Conservation (phyloP, 1,284 basidiomycete genomes). For the Melanopsichium pennsylvanicum region DNA sequence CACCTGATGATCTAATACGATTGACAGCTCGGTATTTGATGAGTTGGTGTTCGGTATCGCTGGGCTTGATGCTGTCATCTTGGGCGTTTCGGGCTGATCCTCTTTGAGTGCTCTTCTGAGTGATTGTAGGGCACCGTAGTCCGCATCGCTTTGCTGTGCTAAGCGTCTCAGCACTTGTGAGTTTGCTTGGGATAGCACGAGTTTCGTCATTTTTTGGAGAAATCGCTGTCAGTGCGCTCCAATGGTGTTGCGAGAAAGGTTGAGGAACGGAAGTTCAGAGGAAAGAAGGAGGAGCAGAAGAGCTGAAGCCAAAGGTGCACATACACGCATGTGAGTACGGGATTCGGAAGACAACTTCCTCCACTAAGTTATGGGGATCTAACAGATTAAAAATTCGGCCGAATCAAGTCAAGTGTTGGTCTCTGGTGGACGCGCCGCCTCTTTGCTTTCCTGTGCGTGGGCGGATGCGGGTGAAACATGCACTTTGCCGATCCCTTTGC, state of each 20-base stretch:
- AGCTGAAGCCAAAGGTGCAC: too few relatives aligned
- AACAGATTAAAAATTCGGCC: too few relatives aligned
- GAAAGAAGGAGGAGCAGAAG: too few relatives aligned
- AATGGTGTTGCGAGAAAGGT: too few relatives aligned
- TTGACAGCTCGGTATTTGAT: neutral
- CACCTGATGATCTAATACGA: slow-evolving; percentile 20
- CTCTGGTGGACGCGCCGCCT: slow-evolving; percentile 3
- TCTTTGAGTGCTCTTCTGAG: slow-evolving; percentile 11
- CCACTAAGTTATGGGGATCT: neutral
- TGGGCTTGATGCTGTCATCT: slow-evolving; percentile 22
- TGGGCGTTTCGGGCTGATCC: slow-evolving; percentile 13
- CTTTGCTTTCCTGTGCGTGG: too few relatives aligned
- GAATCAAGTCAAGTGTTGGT: slow-evolving; percentile 17
- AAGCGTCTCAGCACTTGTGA: slow-evolving; percentile 14
- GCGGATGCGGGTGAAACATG: slow-evolving; percentile 18
- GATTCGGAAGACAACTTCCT: too few relatives aligned
- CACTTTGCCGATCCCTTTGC: slow-evolving; percentile 21
- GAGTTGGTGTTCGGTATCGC: slow-evolving; percentile 8
- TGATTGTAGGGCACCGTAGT: slow-evolving; percentile 10
- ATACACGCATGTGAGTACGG: too few relatives aligned
- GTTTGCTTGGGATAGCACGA: slow-evolving; percentile 11
- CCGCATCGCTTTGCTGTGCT: neutral
- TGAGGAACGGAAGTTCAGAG: too few relatives aligned
- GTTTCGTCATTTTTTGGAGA: slow-evolving; percentile 18
- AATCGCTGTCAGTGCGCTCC: too few relatives aligned